Percentiles rank a stretch among this genome's conserved stretches.
Conservation (phyloP, 192 early-diverging fungal species). For the Entomortierella lignicola region DNA sequence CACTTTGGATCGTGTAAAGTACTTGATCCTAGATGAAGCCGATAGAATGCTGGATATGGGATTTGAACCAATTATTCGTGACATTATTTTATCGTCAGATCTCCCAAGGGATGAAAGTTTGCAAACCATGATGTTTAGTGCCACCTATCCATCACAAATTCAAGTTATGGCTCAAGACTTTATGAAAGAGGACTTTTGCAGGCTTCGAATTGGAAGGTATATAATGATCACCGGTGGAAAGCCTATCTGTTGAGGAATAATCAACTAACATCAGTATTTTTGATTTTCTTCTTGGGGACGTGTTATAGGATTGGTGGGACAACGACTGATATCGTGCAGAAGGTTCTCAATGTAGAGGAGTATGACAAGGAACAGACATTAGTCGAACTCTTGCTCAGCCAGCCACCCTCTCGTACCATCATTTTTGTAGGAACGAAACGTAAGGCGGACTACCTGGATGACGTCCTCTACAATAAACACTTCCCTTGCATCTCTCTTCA, state of each 20-base stretch:
- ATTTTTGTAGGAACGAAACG: slow-evolving; percentile 90
- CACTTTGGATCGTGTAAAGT: slow-evolving; percentile 77
- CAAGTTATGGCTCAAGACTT: slow-evolving; percentile 95
- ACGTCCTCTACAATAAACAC: slow-evolving; percentile 68
- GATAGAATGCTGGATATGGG: slow-evolving; percentile 98
- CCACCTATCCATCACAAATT: slow-evolving; percentile 94
- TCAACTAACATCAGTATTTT: background rate
- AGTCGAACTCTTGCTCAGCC: slow-evolving; percentile 66
- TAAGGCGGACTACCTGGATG: slow-evolving; percentile 81
- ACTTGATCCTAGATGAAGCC: slow-evolving; percentile 84
- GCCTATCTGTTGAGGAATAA: too few relatives aligned
- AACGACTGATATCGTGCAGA: slow-evolving; percentile 91
- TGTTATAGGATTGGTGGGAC: slow-evolving; percentile 77
- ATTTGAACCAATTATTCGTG: slow-evolving; percentile 92
- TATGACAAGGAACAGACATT: slow-evolving; percentile 71
- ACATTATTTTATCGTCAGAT: slow-evolving; percentile 80
- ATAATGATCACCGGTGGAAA: background rate
- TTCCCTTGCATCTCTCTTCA: slow-evolving; percentile 89
- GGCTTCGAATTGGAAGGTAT: slow-evolving; percentile 81
- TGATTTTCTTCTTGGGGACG: background rate
- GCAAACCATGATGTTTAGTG: slow-evolving; percentile 97
- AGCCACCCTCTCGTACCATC: slow-evolving; percentile 74
- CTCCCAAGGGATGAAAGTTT: slow-evolving; percentile 76
- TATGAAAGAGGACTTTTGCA: slow-evolving; percentile 83
- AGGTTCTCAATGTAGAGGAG: slow-evolving; percentile 76